Percentiles rank a stretch among this genome's conserved stretches.
Evolutionary conservation across 106 monocot species (phyloP).

Genomic region (Dioscorea zingiberensis): DNA sequence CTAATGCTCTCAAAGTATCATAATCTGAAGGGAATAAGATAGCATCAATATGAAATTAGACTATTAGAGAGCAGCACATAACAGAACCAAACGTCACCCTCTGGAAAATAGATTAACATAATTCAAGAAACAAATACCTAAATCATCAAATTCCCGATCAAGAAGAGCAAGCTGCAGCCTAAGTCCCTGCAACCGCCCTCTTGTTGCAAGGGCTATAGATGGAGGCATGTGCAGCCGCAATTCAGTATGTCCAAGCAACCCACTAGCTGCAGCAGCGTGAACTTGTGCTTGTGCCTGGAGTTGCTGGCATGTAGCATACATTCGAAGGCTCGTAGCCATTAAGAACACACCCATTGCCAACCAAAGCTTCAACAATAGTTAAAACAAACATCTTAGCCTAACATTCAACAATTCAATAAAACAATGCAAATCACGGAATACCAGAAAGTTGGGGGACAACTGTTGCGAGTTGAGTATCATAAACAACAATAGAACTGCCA

Average conservation of each 20-base stretch:
- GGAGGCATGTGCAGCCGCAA: slow-evolving; percentile 72
- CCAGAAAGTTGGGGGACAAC: slow-evolving; percentile 91
- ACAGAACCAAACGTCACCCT: too few species aligned
- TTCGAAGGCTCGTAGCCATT: slow-evolving; percentile 40
- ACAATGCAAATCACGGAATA: slow-evolving; percentile 11
- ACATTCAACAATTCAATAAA: not conserved
- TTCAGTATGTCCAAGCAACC: slow-evolving; percentile 86
- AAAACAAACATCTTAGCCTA: not conserved
- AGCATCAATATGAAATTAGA: too few species aligned
- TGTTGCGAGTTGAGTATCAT: slow-evolving; percentile 68
- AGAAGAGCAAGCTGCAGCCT: slow-evolving; percentile 91
- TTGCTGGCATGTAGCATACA: slow-evolving; percentile 83
- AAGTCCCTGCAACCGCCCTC: slow-evolving; percentile 50
- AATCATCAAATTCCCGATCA: slow-evolving; percentile 90
- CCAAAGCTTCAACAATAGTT: slow-evolving; percentile 30
- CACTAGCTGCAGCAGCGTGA: slow-evolving; percentile 25
- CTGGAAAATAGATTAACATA: not conserved
- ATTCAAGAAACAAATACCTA: slow-evolving; percentile 23
- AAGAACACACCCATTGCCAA: slow-evolving; percentile 42
- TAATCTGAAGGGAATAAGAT: slow-evolving; percentile 46
- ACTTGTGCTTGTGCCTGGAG: slow-evolving; percentile 89
- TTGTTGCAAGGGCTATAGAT: slow-evolving; percentile 34
- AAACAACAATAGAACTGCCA: slow-evolving; percentile 43
- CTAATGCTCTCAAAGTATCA: slow-evolving; percentile 88
- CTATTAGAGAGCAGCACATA: too few species aligned